Base-by-base conservation (phyloP, 495 filamentous ascomycete species). In the Aspergillus leporis region DNA sequence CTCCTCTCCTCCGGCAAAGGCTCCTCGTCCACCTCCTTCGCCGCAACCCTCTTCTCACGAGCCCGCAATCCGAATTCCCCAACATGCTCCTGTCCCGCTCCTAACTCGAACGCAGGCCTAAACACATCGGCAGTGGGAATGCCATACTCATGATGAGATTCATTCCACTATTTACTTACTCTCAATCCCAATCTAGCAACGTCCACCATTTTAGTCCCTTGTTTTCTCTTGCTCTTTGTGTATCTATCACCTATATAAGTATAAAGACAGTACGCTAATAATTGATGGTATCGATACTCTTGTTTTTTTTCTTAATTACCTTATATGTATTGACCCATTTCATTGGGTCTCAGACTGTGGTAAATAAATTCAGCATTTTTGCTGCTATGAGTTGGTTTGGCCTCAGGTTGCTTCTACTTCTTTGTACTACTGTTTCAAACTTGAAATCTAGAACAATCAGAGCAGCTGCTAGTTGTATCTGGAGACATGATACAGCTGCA, bases 1-100 rank as follows among this genome's bases (percentile, higher is more conserved):
- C 88, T 98, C 19, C 73, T 98, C 45, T 78, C 74, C 36, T 68
- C 67, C 28, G 66, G 72, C n/a, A 65, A 75, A 52, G 65, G 64
- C 8, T 46, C 60, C 5, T 56, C 61, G 1, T 31, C 62, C 1
- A 43, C 51, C 25, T 60, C 63, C 5, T 51, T 62, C 47, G 58
- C 61, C 21, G 57, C 55, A 5, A 48, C 40, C 2, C 31, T 67
- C 28, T 32, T 70, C 43, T 54, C 57, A 7, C 60, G 60, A 43
- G 61, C 60, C 9, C 22, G 63, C 3, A 47, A 47, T n/a, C 18
- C 19, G 21, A 47, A 9, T 23, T 19, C 38, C 38, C 38, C 43
- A 47, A 18, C 43, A 1, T 47, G 43, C 43, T 47, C 43, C 2
- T 47, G 43, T n/a, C 43, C 43, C 19, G 19, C 19, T 7, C 18